Evolutionary conservation across 2,329 filamentous ascomycete genomes (phyloP).

Genomic region (Botryotinia globosa): DNA sequence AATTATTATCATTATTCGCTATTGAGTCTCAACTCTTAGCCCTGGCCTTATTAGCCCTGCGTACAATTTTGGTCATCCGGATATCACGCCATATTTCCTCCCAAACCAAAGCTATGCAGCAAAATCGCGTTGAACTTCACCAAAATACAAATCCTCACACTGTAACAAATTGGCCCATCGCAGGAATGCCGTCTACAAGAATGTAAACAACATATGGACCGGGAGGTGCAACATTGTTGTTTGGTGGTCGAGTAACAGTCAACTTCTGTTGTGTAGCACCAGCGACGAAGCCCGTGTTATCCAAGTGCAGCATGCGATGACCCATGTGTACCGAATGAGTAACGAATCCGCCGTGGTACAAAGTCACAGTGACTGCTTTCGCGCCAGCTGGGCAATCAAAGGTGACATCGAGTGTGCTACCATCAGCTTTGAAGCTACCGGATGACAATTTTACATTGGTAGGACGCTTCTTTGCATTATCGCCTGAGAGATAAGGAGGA

Average conservation of each 20-base stretch:
- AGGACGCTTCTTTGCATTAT: slow-evolving; percentile 48
- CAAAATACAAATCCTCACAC: slow-evolving; percentile 18
- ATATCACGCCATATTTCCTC: slow-evolving; percentile 1
- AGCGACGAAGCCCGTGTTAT: slow-evolving; percentile 47
- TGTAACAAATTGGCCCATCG: slow-evolving; percentile 36
- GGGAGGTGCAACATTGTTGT: slow-evolving; percentile 53
- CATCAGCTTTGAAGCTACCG: slow-evolving; percentile 43
- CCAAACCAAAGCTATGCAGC: slow-evolving; percentile 11
- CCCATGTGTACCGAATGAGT: slow-evolving; percentile 62
- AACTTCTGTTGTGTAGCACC: slow-evolving; percentile 45
- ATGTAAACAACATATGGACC: slow-evolving; percentile 61
- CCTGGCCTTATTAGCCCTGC: slow-evolving; percentile 4
- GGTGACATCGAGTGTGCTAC: slow-evolving; percentile 46
- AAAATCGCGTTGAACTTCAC: not conserved
- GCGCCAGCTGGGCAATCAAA: slow-evolving; percentile 47
- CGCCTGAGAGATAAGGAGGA: slow-evolving; percentile 56
- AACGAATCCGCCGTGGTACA: slow-evolving; percentile 59
- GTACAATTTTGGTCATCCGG: slow-evolving; percentile 10
- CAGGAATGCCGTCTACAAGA: slow-evolving; percentile 41
- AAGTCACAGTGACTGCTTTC: slow-evolving; percentile 47
- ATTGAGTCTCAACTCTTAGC: slow-evolving; percentile 1
- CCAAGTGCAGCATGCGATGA: slow-evolving; percentile 55
- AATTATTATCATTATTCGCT: slow-evolving; percentile 18
- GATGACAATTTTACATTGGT: slow-evolving; percentile 46
- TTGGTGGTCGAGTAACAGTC: slow-evolving; percentile 53